Conservation (phyloP, 169 alveolate species). For the Plasmodium gonderi region DNA sequence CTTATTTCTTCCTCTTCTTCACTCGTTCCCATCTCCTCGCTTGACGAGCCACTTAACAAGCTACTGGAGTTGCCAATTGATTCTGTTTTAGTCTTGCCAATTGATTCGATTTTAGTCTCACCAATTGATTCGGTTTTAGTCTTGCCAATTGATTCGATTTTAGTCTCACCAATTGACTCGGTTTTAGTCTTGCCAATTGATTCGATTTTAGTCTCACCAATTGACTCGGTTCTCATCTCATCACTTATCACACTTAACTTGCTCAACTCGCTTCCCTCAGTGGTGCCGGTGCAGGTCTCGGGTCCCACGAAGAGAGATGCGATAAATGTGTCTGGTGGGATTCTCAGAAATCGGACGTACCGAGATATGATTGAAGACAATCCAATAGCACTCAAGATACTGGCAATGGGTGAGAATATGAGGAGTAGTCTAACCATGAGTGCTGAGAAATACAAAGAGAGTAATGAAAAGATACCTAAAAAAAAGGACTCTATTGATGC, state of each 20-base stretch:
- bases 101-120: too few species aligned
- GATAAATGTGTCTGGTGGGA: not conserved
- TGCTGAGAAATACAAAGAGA: conserved; percentile 81
- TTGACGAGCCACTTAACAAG: too few species aligned
- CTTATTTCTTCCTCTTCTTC: not conserved
- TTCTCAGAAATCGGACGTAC: conserved; percentile 32
- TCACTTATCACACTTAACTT: too few species aligned
- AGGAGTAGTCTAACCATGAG: conserved; percentile 98
- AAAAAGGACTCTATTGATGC: conserved; percentile 59
- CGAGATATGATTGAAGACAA: conserved; percentile 88
- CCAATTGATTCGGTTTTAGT: too few species aligned
- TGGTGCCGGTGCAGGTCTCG: not conserved
- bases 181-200: too few species aligned
- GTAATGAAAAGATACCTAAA: conserved; percentile 48
- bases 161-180: too few species aligned
- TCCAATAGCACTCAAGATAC: conserved; percentile 95
- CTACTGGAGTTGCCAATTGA: too few species aligned
- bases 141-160: too few species aligned
- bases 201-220: too few species aligned
- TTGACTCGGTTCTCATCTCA: too few species aligned
- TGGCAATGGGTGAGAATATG: conserved; percentile 89
- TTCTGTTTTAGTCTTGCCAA: too few species aligned
- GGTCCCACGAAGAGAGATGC: not conserved
- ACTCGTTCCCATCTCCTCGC: not conserved
- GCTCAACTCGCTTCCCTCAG: not conserved